phyloP scores from a whole-genome alignment of 129 eudicot species.

The Deinandra increscens region DNA sequence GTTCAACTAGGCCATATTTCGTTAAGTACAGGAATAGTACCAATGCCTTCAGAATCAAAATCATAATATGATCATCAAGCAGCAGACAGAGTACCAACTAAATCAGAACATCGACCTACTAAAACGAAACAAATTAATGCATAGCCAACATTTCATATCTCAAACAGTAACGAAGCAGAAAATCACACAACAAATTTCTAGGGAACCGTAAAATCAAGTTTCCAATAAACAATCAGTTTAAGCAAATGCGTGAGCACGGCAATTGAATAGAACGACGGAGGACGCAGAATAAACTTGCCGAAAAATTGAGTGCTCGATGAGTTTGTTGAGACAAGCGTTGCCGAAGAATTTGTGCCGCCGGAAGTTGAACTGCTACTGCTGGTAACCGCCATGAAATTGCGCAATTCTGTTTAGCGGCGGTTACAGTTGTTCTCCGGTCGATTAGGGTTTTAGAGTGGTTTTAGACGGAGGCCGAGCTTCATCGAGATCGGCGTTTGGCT shows the following conservation, averaged over 20 bases:
- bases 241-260: neutral
- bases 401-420: neutral
- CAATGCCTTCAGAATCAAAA: slow-evolving; percentile 14
- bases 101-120: slow-evolving; percentile 6
- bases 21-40: neutral
- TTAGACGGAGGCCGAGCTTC: slow-evolving; percentile 14
- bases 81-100: neutral
- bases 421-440: neutral
- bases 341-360: slow-evolving; percentile 21
- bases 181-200: neutral
- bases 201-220: neutral
- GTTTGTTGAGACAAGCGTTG: slow-evolving; percentile 27
- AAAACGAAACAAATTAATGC: neutral
- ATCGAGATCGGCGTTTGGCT: slow-evolving; percentile 10
- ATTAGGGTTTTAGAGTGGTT: slow-evolving; percentile 37
- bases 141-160: neutral
- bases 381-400: slow-evolving; percentile 32
- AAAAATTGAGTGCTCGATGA: slow-evolving; percentile 31
- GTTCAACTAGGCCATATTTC: neutral
- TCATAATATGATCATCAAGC: slow-evolving; percentile 1
- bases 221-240: slow-evolving; percentile 3
- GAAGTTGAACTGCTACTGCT: slow-evolving; percentile 22
- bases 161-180: neutral
- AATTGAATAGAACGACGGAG: neutral
- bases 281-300: slow-evolving; percentile 25